phyloP scores from a whole-genome alignment of 768 basidiomycete genomes.

The Panaeolus cyanescens region DNA sequence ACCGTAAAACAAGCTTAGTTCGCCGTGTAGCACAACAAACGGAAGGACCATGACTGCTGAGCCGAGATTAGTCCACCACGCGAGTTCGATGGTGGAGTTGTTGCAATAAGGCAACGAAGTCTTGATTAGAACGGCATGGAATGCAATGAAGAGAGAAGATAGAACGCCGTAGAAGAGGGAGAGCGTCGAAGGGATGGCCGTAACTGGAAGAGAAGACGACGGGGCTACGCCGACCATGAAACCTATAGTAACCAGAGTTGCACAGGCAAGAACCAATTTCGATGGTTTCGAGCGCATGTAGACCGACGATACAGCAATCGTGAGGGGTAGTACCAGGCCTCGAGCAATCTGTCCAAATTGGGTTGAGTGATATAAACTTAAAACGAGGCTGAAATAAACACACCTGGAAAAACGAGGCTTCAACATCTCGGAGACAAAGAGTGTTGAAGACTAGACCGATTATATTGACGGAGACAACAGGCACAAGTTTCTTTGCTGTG shows the following conservation, averaged over 20 bases:
- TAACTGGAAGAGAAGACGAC: conserved; percentile 40
- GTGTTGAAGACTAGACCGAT: conserved; percentile 79
- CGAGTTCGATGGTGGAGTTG: conserved; percentile 72
- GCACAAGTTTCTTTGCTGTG: conserved; percentile 57
- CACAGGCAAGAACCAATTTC: conserved; percentile 55
- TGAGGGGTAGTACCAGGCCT: conserved; percentile 81
- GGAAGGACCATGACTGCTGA: conserved; percentile 67
- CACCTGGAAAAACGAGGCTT: conserved; percentile 83
- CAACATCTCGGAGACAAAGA: conserved; percentile 74
- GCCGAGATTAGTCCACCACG: conserved; percentile 79
- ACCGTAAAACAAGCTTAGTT: conserved; percentile 41
- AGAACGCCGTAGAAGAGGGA: conserved; percentile 71
- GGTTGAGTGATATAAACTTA: background rate
- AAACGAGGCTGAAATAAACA: conserved; percentile 30
- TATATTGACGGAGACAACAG: conserved; percentile 71
- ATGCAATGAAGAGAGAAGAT: conserved; percentile 73
- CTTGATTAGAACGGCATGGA: conserved; percentile 79
- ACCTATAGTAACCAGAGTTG: conserved; percentile 66
- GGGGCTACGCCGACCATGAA: conserved; percentile 80
- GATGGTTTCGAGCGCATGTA: conserved; percentile 58
- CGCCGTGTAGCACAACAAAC: conserved; percentile 59
- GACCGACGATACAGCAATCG: conserved; percentile 70
- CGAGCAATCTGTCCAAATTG: conserved; percentile 66
- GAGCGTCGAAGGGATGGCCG: conserved; percentile 49
- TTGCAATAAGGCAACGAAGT: conserved; percentile 65